Evolutionary conservation across 2,329 filamentous ascomycete species (phyloP).

Genomic region (Diaporthe eres): DNA sequence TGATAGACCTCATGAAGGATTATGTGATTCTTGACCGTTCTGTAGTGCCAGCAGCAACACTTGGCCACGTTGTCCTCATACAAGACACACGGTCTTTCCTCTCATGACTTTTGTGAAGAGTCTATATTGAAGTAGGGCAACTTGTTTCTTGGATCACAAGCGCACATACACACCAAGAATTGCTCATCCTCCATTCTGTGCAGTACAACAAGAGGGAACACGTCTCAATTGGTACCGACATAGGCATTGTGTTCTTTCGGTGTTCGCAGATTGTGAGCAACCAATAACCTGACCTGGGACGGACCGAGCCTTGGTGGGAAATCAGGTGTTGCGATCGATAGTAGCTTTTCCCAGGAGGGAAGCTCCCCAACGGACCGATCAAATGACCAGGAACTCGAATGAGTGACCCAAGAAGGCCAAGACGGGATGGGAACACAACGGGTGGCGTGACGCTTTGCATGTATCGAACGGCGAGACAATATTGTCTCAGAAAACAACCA

Average conservation of each 20-base stretch:
- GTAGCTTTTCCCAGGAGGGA: neutral
- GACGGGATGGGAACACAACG: neutral
- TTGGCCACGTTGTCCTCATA: neutral
- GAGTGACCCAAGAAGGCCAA: neutral
- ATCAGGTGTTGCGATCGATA: neutral
- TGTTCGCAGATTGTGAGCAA: neutral
- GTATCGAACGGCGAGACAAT: constrained; percentile 1
- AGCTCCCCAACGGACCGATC: neutral
- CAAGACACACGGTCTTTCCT: neutral
- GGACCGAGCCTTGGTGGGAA: neutral
- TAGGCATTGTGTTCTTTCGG: neutral
- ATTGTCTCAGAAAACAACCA: constrained; percentile 5
- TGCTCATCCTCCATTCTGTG: neutral
- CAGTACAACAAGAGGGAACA: neutral
- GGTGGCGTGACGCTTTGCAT: constrained; percentile 19
- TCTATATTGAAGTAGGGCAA: neutral
- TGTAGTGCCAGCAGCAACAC: neutral
- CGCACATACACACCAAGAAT: too few relatives aligned
- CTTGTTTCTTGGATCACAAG: neutral
- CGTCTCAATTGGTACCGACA: neutral
- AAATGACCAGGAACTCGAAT: neutral
- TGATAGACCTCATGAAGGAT: neutral
- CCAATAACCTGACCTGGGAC: neutral
- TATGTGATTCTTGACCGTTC: neutral
- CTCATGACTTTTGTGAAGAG: neutral